Evolutionary conservation across 441 rosid genomes (phyloP), one percentile per base, ranked within the genome.

Genomic region (Eutrema salsugineum): DNA sequence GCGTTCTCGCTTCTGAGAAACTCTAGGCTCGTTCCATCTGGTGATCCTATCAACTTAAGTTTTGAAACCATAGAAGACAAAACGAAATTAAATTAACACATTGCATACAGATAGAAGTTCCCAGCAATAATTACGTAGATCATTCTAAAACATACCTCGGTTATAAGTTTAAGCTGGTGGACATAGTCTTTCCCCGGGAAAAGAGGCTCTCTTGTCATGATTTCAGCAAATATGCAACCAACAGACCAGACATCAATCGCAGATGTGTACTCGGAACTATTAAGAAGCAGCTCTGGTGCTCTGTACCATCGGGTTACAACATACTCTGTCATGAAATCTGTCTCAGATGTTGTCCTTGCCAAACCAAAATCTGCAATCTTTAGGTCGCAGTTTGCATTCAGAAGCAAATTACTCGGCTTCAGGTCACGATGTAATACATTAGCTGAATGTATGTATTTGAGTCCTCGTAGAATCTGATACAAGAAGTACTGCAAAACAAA

Each of bases 121-220:
- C 4, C 0, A 51, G 8, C 17, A 42, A 2, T 40, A 42, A 2
- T 40, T 27, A 11, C 28, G 0, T 11, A 19, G 10, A 14, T 40
- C 3, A 28, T 30, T 1, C 16, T 43, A 61, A 33, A 64, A 56
- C 79, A 53, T 72, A 88, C 94, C 89, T 87, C 88, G 1, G 91
- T 84, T 56, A 88, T 73, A 44, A 88, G 86, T 69, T 84, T 84
- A 60, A 88, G 90, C 82, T 88, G 94, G 77, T 88, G 90, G 38
- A 86, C 90, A 43, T 87, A 88, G 69, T 88, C 94, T 80, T 83
- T 88, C 28, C 91, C 94, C 0, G 94, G 94, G 75, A 88, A 88
- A 5, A 88, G 58, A 60, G 94, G 91, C 51, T 86, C 86, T 14
- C 90, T 64, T 11, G 91, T 88, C 73, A 82, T 78, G 16, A 87